Evolutionary conservation across 139 green algal species (phyloP).

Genomic region (Chlamydomonas incerta): DNA sequence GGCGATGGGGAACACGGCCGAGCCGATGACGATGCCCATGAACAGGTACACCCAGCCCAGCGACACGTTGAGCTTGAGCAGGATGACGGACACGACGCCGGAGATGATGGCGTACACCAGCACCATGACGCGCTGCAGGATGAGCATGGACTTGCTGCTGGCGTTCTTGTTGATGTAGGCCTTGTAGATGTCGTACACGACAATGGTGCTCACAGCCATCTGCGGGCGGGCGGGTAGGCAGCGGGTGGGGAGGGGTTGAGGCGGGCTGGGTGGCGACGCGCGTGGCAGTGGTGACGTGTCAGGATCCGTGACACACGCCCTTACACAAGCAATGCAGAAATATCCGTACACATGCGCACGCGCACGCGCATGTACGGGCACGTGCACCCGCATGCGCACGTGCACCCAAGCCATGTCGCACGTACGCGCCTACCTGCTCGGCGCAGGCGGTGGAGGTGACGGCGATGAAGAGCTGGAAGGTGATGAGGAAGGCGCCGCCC

Average conservation of each 20-base stretch:
- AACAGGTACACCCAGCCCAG: conserved; percentile 87
- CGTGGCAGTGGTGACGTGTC: too few relatives aligned
- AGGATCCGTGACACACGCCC: too few relatives aligned
- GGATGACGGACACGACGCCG: conserved; percentile 84
- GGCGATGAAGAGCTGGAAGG: conserved; percentile 85
- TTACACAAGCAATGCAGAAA: too few relatives aligned
- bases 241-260: too few relatives aligned
- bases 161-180: conserved; percentile 85
- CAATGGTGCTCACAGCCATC: conserved; percentile 88
- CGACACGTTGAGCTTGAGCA: conserved; percentile 83
- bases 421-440: conserved; percentile 80
- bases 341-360: too few relatives aligned
- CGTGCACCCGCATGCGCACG: too few relatives aligned
- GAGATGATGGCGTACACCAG: conserved; percentile 79
- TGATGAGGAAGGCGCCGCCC: conserved; percentile 83
- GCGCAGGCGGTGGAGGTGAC: conserved; percentile 89
- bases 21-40: conserved; percentile 89
- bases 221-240: conserved; percentile 23
- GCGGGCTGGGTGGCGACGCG: too few relatives aligned
- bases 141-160: conserved; percentile 79
- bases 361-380: too few relatives aligned
- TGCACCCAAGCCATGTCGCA: too few relatives aligned
- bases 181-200: conserved; percentile 83
- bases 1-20: conserved; percentile 81
- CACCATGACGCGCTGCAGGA: conserved; percentile 60